Evolutionary conservation across 768 basidiomycete species (phyloP).

Genomic region (Amanita rimosa): DNA sequence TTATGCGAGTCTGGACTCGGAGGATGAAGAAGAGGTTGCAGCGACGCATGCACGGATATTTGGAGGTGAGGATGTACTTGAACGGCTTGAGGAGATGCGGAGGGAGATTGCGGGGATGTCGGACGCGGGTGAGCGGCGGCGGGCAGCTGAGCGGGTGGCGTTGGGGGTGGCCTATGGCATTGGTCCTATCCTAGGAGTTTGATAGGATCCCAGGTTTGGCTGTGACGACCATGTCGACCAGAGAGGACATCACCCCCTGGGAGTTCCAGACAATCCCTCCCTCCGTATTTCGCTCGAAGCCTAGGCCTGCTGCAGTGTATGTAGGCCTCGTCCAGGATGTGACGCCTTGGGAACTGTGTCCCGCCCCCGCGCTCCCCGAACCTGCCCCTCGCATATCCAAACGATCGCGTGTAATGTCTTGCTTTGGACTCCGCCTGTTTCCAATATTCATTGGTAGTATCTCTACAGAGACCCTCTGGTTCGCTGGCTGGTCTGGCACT

Average conservation of each 20-base stretch:
- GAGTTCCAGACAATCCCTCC: conserved; percentile 18
- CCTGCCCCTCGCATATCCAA: neutral
- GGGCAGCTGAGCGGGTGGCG: conserved; percentile 62
- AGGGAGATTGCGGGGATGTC: conserved; percentile 61
- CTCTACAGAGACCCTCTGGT: conserved; percentile 19
- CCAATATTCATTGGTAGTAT: too few relatives aligned
- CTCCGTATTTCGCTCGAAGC: conserved; percentile 7
- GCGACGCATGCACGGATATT: conserved; percentile 41
- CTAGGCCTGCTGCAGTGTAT: conserved; percentile 5
- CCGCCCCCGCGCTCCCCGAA: conserved; percentile 1
- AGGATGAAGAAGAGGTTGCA: conserved; percentile 28
- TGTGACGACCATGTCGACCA: conserved; percentile 4
- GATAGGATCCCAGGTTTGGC: conserved; percentile 1
- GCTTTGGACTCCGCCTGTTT: neutral
- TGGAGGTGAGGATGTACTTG: conserved; percentile 38
- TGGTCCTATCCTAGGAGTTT: too few relatives aligned
- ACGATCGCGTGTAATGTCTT: conserved; percentile 2
- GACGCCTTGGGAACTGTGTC: conserved; percentile 23
- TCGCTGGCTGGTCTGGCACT: conserved; percentile 19
- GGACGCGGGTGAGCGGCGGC: conserved; percentile 50
- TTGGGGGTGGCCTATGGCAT: conserved; percentile 66
- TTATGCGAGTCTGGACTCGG: conserved; percentile 48
- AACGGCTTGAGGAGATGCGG: conserved; percentile 57
- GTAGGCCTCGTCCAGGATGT: conserved; percentile 16
- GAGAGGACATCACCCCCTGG: conserved; percentile 29